phyloP scores from a whole-genome alignment of 31 red algal genomes.

The Odonthalia washingtoniensis region DNA sequence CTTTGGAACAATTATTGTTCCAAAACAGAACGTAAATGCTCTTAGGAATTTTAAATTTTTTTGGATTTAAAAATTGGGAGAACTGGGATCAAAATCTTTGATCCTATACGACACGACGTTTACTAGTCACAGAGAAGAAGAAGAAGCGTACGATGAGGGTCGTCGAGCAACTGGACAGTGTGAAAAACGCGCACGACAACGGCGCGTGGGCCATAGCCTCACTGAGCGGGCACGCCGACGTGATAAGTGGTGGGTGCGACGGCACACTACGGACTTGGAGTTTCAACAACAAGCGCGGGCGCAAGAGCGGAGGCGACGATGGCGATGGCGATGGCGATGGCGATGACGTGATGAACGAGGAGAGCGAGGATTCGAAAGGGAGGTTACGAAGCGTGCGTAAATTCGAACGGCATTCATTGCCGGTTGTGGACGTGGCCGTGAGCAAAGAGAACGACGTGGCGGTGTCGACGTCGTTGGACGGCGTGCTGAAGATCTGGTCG shows the following conservation, averaged over 20 bases:
- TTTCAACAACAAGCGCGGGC: not conserved
- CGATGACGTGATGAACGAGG: not conserved
- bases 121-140: no score
- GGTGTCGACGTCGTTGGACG: constrained; percentile 37
- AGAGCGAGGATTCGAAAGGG: not conserved
- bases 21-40: no score
- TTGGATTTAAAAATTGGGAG: no score
- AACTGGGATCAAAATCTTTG: no score
- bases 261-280: constrained; percentile 19
- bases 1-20: no score
- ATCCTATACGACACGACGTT: no score
- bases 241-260: constrained; percentile 40
- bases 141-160: no score
- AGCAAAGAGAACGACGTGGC: not conserved
- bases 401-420: constrained; percentile 22
- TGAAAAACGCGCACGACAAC: constrained; percentile 1
- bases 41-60: no score
- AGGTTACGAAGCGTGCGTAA: not conserved
- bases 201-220: constrained; percentile 15
- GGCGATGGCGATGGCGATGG: not conserved
- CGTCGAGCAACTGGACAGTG: not conserved
- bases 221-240: not conserved
- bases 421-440: constrained; percentile 31
- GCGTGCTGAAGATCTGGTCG: constrained; percentile 28
- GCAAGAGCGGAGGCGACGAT: not conserved